Evolutionary conservation across 2,329 filamentous ascomycete genomes (phyloP).

Genomic region (Thielaviopsis punctulata): DNA sequence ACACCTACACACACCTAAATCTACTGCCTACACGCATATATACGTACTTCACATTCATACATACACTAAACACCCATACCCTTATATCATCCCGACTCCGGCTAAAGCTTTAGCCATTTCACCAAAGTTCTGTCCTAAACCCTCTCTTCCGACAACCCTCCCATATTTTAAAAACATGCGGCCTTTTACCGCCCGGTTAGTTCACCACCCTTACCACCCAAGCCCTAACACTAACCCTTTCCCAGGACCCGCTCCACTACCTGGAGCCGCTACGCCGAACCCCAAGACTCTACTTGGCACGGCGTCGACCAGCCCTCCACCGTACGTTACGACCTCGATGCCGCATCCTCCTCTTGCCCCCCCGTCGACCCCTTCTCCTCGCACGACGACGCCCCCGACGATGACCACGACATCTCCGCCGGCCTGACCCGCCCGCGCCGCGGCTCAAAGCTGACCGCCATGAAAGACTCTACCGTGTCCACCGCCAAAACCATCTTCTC

Average conservation of each 20-base stretch:
- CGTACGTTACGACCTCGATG: conserved; percentile 6
- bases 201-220: neutral
- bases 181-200: neutral
- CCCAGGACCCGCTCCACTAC: conserved; percentile 2
- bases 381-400: conserved; percentile 1
- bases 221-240: neutral
- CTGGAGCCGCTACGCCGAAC: conserved; percentile 7
- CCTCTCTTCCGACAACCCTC: neutral
- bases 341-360: neutral
- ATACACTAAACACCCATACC: too few relatives aligned
- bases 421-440: conserved; percentile 63
- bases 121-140: too few relatives aligned
- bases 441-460: conserved; percentile 62
- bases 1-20: too few relatives aligned
- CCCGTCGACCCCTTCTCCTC: conserved; percentile 3
- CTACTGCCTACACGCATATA: neutral
- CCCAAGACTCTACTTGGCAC: conserved; percentile 1
- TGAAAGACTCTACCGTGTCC: conserved; percentile 21
- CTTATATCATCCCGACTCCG: too few relatives aligned
- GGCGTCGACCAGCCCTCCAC: conserved; percentile 3
- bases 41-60: neutral
- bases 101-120: too few relatives aligned
- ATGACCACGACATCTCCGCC: conserved; percentile 38
- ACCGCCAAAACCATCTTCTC: conserved; percentile 10
- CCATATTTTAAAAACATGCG: neutral